Evolutionary conservation across 2,329 filamentous ascomycete genomes (phyloP).

Genomic region (Laburnicola sp.): DNA sequence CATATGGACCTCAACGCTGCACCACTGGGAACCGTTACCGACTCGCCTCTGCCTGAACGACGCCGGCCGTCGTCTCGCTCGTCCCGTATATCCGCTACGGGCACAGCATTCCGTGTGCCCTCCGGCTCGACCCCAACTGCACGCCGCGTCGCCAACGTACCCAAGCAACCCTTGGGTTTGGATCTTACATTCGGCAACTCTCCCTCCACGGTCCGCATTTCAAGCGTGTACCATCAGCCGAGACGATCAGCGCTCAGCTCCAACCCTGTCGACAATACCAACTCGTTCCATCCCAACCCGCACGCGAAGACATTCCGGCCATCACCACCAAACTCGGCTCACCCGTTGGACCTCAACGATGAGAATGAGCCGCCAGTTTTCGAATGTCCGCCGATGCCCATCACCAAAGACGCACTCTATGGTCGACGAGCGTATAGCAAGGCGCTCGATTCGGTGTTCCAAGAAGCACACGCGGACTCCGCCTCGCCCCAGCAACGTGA

Average conservation of each 20-base stretch:
- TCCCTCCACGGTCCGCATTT: conserved; percentile 91
- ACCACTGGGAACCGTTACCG: conserved; percentile 46
- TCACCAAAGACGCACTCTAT: conserved; percentile 76
- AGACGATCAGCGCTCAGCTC: conserved; percentile 38
- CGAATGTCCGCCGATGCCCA: conserved; percentile 57
- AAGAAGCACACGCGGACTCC: conserved; percentile 84
- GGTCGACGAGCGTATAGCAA: conserved; percentile 81
- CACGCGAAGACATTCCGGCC: conserved; percentile 43
- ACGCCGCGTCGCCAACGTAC: conserved; percentile 46
- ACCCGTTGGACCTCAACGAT: conserved; percentile 48
- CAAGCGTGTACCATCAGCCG: conserved; percentile 76
- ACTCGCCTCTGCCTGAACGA: conserved; percentile 40
- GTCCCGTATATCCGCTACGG: conserved; percentile 45
- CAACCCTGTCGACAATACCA: conserved; percentile 27
- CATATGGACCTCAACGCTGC: conserved; percentile 50
- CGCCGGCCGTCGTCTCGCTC: conserved; percentile 37
- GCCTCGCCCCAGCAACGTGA: conserved; percentile 72
- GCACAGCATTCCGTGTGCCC: conserved; percentile 43
- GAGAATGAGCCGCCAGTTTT: conserved; percentile 63
- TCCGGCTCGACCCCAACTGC: conserved; percentile 48
- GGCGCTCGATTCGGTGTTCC: conserved; percentile 78
- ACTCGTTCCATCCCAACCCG: conserved; percentile 41
- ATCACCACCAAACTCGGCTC: conserved; percentile 38
- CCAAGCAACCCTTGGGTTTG: conserved; percentile 78
- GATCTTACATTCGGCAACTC: conserved; percentile 94